Conservation (phyloP, 805 yeast genomes). For the Ogataea siamensis region DNA sequence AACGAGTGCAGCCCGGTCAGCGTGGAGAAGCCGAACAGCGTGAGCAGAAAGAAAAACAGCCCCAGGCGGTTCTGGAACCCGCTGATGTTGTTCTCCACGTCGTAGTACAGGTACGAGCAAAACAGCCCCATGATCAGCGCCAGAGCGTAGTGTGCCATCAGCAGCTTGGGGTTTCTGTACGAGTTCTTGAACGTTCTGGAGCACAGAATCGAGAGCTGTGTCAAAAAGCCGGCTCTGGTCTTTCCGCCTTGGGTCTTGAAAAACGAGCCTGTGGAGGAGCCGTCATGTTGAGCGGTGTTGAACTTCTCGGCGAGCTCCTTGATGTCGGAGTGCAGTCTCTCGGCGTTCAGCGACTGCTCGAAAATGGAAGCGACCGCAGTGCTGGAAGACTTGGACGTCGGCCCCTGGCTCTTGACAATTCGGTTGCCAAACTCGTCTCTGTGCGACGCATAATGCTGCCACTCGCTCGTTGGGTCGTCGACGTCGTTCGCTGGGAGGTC, state of each 20-base stretch:
- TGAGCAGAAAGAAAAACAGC: slow-evolving; percentile 82
- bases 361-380: slow-evolving; percentile 22
- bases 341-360: slow-evolving; percentile 37
- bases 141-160: slow-evolving; percentile 78
- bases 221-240: slow-evolving; percentile 54
- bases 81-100: slow-evolving; percentile 82
- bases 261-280: slow-evolving; percentile 20
- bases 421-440: slow-evolving; percentile 59
- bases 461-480: slow-evolving; percentile 67
- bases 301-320: slow-evolving; percentile 20
- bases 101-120: slow-evolving; percentile 82
- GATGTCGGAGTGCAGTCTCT: slow-evolving; percentile 42
- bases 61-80: slow-evolving; percentile 97
- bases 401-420: slow-evolving; percentile 7
- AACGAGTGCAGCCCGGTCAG: slow-evolving; percentile 89
- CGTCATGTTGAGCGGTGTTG: slow-evolving; percentile 12
- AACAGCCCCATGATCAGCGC: slow-evolving; percentile 76
- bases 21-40: slow-evolving; percentile 92
- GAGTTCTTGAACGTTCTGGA: slow-evolving; percentile 89
- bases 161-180: slow-evolving; percentile 87
- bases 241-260: slow-evolving; percentile 33
- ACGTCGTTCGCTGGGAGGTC: slow-evolving; percentile 24
- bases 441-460: slow-evolving; percentile 85
- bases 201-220: slow-evolving; percentile 72
- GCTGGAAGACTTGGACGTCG: slow-evolving; percentile 6